Evolutionary conservation across 208 protist species (phyloP).

Genomic region (Herpetomonas muscarum): DNA sequence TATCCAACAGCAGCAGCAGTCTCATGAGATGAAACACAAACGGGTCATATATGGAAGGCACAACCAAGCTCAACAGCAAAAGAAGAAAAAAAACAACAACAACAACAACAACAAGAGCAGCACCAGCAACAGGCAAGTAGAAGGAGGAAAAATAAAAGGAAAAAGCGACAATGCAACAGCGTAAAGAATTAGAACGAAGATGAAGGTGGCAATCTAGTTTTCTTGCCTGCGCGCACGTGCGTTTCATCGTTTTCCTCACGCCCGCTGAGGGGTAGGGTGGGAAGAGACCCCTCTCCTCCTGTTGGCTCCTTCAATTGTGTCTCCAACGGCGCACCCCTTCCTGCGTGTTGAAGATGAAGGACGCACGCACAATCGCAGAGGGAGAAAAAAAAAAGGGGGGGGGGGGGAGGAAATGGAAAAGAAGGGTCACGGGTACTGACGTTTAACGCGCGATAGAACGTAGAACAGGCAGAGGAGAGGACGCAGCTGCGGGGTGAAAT

Average conservation of each 20-base stretch:
- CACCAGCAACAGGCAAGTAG: not conserved
- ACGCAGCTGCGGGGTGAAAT: not conserved
- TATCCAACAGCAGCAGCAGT: no score
- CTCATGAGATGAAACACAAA: no score
- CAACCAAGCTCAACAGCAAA: not conserved
- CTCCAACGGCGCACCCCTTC: no score
- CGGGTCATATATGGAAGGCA: not conserved
- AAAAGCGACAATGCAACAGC: not conserved
- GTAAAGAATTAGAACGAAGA: no score
- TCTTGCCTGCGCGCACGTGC: no score
- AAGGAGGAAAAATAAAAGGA: not conserved
- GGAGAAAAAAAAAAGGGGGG: conserved; percentile 10
- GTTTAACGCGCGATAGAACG: conserved; percentile 3
- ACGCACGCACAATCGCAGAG: not conserved
- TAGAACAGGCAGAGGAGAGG: conserved; percentile 1
- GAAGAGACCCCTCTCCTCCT: no score
- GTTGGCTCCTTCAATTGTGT: no score
- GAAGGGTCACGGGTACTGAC: no score
- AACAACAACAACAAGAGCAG: not conserved
- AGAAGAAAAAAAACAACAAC: conserved; percentile 5
- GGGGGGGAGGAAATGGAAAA: conserved; percentile 1
- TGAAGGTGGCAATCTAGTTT: no score
- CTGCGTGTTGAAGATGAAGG: no score
- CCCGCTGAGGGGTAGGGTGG: no score
- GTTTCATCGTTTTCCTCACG: no score